These are phyloP conservation scores for Colletotrichum aenigma DNA, from an alignment of 2,329 filamentous ascomycete species.

Conservation along the genomic window DNA sequence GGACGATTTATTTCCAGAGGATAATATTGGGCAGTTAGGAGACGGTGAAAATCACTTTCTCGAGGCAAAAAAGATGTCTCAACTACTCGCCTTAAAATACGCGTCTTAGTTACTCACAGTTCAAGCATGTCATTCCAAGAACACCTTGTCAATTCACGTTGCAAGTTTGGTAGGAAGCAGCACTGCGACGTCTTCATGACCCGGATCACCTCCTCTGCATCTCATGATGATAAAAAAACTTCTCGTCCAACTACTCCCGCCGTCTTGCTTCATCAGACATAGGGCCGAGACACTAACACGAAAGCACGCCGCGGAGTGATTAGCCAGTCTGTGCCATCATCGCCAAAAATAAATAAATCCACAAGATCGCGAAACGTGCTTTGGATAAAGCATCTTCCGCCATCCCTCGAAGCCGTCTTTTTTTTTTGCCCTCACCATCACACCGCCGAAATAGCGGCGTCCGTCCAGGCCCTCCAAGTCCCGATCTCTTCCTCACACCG, in stretches of 20 bases:
- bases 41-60: neutral
- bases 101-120: neutral
- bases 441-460: neutral
- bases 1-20: rapidly evolving
- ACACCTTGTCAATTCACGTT: neutral
- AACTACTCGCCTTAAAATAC: rapidly evolving
- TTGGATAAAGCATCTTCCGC: neutral
- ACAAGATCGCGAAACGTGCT: neutral
- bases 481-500: neutral
- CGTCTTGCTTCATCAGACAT: neutral
- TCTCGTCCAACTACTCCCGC: neutral
- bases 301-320: neutral
- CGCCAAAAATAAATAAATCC: neutral
- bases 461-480: neutral
- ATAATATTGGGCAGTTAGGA: neutral
- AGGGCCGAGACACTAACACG: neutral
- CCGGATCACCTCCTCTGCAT: neutral
- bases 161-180: neutral
- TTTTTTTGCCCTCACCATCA: neutral
- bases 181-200: neutral
- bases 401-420: rapidly evolving
- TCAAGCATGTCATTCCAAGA: rapidly evolving
- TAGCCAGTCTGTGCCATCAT: neutral
- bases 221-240: neutral
- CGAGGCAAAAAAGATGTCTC: rapidly evolving